Evolutionary conservation across 1,284 basidiomycete species (phyloP).

Genomic region (Sanghuangporus baumii): DNA sequence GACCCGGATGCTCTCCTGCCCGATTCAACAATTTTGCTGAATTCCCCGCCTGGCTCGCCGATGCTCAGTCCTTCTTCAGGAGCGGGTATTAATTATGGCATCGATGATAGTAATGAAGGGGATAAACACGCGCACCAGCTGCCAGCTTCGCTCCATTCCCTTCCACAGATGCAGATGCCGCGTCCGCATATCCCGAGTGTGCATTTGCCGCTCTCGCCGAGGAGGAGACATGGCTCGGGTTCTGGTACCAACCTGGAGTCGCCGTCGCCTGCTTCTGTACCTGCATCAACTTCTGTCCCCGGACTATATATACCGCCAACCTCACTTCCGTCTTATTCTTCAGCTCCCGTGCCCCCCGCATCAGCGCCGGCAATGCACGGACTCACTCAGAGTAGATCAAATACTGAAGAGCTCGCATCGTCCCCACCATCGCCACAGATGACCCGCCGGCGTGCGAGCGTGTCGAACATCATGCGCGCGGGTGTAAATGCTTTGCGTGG

Average conservation of each 20-base stretch:
- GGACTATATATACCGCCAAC: too few species aligned
- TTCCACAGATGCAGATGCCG: neutral
- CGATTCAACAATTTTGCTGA: constrained; percentile 9
- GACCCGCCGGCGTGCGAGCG: neutral
- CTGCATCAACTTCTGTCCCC: neutral
- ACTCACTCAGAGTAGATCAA: too few species aligned
- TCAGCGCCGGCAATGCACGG: too few species aligned
- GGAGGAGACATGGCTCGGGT: neutral
- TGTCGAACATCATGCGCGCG: constrained; percentile 12
- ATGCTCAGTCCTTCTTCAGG: neutral
- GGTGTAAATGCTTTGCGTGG: constrained; percentile 10
- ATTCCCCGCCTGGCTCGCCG: constrained; percentile 8
- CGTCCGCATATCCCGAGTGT: neutral
- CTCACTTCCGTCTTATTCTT: too few species aligned
- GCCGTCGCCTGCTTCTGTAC: neutral
- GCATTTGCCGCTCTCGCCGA: neutral
- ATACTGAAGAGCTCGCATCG: too few species aligned
- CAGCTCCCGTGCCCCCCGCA: too few species aligned
- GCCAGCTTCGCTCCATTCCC: neutral
- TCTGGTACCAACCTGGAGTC: neutral
- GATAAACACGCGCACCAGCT: neutral
- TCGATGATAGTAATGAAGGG: neutral
- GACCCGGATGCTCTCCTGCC: constrained; percentile 14
- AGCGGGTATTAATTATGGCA: neutral
- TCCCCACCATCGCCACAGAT: neutral